Conservation (phyloP, 2,329 filamentous ascomycete genomes). For the Hypocrella siamensis region DNA sequence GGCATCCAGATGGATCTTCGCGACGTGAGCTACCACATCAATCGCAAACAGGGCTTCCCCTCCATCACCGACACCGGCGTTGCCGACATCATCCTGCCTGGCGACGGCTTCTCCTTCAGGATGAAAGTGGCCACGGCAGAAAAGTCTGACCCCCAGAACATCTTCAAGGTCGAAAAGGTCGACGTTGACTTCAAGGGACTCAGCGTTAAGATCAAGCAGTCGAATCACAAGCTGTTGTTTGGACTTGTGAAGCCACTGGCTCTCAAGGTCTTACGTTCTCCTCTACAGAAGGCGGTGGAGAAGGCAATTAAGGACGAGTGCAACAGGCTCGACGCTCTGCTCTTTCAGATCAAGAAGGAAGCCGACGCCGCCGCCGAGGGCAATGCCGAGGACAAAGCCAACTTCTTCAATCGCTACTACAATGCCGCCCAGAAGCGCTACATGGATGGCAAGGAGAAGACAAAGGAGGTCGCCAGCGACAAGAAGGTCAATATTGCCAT, state of each 20-base stretch:
- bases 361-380: constrained; percentile 54
- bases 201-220: constrained; percentile 82
- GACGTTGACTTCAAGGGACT: constrained; percentile 69
- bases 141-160: constrained; percentile 58
- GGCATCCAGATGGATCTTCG: constrained; percentile 86
- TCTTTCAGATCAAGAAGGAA: constrained; percentile 69
- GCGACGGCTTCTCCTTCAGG: constrained; percentile 81
- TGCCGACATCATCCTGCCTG: constrained; percentile 75
- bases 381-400: constrained; percentile 58
- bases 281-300: constrained; percentile 74
- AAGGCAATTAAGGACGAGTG: constrained; percentile 78
- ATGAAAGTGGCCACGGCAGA: constrained; percentile 74
- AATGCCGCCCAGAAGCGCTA: constrained; percentile 59
- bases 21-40: constrained; percentile 88
- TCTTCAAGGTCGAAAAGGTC: constrained; percentile 90
- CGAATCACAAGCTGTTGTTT: constrained; percentile 87
- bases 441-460: constrained; percentile 65
- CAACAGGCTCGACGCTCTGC: constrained; percentile 53
- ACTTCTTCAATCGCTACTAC: constrained; percentile 77
- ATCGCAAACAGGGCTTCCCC: constrained; percentile 88
- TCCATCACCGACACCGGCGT: constrained; percentile 75
- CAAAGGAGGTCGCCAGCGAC: constrained; percentile 40
- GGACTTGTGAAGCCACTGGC: constrained; percentile 73
- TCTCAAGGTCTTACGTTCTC: constrained; percentile 69
- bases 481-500: constrained; percentile 46